Evolutionary conservation across 2,329 filamentous ascomycete species (phyloP).

Genomic region (Aspergillus eucalypticola): DNA sequence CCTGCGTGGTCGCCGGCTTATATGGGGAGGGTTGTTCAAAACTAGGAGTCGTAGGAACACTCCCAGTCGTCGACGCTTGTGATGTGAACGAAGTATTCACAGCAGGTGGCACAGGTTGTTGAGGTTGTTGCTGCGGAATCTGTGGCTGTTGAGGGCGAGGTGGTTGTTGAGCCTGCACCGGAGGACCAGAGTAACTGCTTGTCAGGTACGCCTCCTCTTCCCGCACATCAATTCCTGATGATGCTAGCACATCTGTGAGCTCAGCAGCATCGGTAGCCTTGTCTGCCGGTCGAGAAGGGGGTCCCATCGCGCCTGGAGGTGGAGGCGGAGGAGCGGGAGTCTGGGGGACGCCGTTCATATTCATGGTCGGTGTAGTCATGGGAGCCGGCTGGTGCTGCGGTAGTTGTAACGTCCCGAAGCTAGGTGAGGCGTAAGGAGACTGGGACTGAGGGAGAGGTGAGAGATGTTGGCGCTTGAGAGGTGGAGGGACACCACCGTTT

Average conservation of each 20-base stretch:
- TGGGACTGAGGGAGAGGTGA: constrained; percentile 68
- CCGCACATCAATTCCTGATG: constrained; percentile 81
- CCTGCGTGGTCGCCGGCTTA: constrained; percentile 57
- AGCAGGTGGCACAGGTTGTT: constrained; percentile 39
- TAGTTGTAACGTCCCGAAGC: constrained; percentile 52
- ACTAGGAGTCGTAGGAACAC: constrained; percentile 47
- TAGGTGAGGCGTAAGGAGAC: constrained; percentile 63
- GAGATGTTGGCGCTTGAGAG: constrained; percentile 71
- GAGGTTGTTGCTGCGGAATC: constrained; percentile 32
- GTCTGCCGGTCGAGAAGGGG: constrained; percentile 59
- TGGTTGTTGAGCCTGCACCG: constrained; percentile 35
- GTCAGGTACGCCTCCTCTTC: constrained; percentile 84
- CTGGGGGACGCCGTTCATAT: constrained; percentile 58
- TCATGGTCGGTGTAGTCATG: constrained; percentile 34
- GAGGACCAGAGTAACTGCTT: constrained; percentile 51
- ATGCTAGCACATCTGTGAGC: constrained; percentile 77
- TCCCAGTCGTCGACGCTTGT: constrained; percentile 44
- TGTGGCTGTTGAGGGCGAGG: constrained; percentile 46
- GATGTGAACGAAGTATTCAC: constrained; percentile 44
- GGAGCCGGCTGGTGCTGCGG: constrained; percentile 34
- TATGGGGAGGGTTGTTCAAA: constrained; percentile 52
- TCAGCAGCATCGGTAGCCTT: constrained; percentile 63
- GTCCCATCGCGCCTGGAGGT: constrained; percentile 58
- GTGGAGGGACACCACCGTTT: constrained; percentile 60
- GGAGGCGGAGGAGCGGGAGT: constrained; percentile 38